Base-by-base conservation (phyloP, 2,329 filamentous ascomycete species). In the Fusarium bulbicola region DNA sequence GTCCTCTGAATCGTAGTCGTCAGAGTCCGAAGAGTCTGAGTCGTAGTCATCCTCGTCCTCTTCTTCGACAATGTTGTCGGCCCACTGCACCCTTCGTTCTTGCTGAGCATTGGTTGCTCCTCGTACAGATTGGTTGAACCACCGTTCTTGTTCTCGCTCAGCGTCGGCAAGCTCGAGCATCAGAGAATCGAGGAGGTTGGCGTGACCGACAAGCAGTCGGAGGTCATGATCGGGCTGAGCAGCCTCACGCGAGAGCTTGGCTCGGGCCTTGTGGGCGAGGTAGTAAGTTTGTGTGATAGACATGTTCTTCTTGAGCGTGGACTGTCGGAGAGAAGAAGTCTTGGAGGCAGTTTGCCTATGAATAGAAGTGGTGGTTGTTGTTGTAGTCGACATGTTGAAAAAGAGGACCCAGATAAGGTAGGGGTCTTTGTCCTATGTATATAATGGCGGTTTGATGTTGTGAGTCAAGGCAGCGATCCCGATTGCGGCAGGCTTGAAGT, bases 261-360 rank as follows among this genome's bases (percentile, higher is more conserved):
- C 92, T 83, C 96, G 92, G 81, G 96, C 96, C 85, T 95, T 95
- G 88, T 97, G 95, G 82, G 96, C 96, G 79, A 98, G 92, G 87
- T 94, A 97, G 92, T 98, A 99, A 71, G 95, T 98, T 86, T 98
- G 95, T 34, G 95, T 97, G 86, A 98, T 92, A 82, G 93, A 97
- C 96, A 98, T 98, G 86, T 92, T 95, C 85, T 95, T 93, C 86
- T 92, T 88, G 74, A 85, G 83, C 57, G 85, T 76, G 65, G 75
- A 61, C 53, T 79, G 79, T 70, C 76, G 76, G 61, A 80, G 78
- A 72, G 79, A 75, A 65, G 71, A 67, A 58, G 76, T 64, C 74
- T 74, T 67, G 68, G 74, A 69, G 75, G 74, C 69, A 63, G 76
- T 59, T 69, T 77, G 77, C 76, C 76, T 77, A 39, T 76, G 69